Conservation (phyloP, 148 eudicot species). For the Rhododendron ferrugineum region DNA sequence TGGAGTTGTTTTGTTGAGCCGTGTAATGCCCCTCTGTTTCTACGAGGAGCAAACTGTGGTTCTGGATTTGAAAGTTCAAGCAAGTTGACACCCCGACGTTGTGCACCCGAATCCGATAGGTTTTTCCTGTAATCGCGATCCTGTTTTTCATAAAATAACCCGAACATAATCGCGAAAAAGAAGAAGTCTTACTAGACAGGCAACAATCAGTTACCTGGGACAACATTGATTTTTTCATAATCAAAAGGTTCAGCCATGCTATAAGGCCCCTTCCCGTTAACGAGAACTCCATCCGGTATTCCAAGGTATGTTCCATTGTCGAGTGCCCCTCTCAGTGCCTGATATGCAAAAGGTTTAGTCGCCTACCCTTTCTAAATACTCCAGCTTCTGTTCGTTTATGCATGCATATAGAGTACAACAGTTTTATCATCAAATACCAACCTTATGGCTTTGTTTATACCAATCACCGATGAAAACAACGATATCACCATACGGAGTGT, state of each 20-base stretch:
- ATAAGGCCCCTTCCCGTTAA: conserved; percentile 94
- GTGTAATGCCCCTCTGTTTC: conserved; percentile 95
- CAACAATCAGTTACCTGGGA: conserved; percentile 41
- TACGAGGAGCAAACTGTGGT: conserved; percentile 74
- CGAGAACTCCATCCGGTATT: conserved; percentile 93
- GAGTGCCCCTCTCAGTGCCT: conserved; percentile 83
- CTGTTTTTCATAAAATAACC: not conserved
- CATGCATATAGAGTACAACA: not conserved
- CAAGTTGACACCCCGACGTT: conserved; percentile 88
- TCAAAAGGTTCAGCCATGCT: conserved; percentile 51
- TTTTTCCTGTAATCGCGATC: conserved; percentile 44
- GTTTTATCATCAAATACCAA: not conserved
- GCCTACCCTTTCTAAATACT: not conserved
- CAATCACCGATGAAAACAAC: conserved; percentile 1
- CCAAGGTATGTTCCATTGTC: conserved; percentile 73
- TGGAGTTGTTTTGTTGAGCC: conserved; percentile 73
- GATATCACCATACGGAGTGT: not conserved
- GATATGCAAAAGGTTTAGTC: not conserved
- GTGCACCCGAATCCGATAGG: conserved; percentile 85
- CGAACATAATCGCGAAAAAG: not conserved
- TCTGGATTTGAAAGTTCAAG: conserved; percentile 85
- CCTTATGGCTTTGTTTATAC: not conserved
- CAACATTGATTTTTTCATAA: conserved; percentile 63
- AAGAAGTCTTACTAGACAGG: not conserved
- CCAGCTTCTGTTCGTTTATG: not conserved